Evolutionary conservation across 2,329 filamentous ascomycete species (phyloP).

Genomic region (Phialophora tarda): DNA sequence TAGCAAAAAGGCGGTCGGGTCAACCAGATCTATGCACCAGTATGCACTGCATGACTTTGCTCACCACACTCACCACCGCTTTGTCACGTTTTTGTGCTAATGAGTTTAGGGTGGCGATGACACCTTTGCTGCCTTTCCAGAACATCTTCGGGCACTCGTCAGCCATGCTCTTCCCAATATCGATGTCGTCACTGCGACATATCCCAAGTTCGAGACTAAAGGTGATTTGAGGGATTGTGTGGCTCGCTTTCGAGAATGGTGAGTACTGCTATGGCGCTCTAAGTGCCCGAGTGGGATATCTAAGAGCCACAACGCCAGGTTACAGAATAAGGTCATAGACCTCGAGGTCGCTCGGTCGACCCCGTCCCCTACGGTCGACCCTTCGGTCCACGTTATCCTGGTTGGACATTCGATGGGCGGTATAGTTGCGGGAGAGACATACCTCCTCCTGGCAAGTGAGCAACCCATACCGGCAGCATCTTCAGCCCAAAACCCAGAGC

Average conservation of each 20-base stretch:
- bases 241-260: constrained; percentile 56
- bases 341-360: constrained; percentile 83
- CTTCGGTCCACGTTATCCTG: constrained; percentile 79
- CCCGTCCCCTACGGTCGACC: constrained; percentile 82
- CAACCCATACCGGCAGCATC: constrained; percentile 54
- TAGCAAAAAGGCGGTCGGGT: background rate
- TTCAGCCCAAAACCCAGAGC: constrained; percentile 38
- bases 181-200: constrained; percentile 50
- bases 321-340: constrained; percentile 91
- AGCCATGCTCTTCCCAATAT: constrained; percentile 52
- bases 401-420: constrained; percentile 91
- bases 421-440: constrained; percentile 89
- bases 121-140: constrained; percentile 55
- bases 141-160: constrained; percentile 50
- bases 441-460: constrained; percentile 75
- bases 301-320: constrained; percentile 57
- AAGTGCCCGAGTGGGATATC: background rate
- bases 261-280: constrained; percentile 24
- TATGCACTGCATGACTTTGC: background rate
- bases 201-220: constrained; percentile 58
- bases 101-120: constrained; percentile 54
- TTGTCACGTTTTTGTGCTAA: background rate
- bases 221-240: constrained; percentile 56
- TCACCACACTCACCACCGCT: constrained; percentile 11
- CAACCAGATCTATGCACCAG: constrained; percentile 1